These are phyloP conservation scores for Ochromonas danica DNA, from an alignment of 108 stramenopile genomes.

Conservation along the genomic window DNA sequence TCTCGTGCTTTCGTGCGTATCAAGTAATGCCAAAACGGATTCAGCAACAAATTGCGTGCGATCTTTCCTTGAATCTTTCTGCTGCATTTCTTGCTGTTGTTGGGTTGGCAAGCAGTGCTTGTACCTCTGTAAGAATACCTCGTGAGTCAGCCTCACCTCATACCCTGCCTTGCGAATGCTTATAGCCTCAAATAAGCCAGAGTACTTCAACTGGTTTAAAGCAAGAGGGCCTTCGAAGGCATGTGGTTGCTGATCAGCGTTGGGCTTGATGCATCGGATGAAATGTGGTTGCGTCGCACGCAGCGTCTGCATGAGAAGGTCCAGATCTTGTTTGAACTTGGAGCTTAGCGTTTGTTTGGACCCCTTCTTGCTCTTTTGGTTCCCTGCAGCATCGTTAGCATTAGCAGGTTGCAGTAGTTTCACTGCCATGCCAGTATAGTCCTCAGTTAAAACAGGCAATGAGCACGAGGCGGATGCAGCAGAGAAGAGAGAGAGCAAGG, in stretches of 20 bases:
- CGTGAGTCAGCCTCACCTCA: slow-evolving; percentile 48
- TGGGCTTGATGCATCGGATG: slow-evolving; percentile 40
- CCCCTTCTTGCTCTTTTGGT: slow-evolving; percentile 13
- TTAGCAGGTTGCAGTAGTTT: slow-evolving; percentile 33
- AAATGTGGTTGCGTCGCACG: slow-evolving; percentile 53
- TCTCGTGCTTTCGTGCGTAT: too few relatives aligned
- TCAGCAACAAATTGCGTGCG: background rate
- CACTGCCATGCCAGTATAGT: slow-evolving; percentile 24
- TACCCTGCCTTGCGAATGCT: slow-evolving; percentile 52
- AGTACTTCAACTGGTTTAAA: slow-evolving; percentile 54
- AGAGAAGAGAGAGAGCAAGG: slow-evolving; percentile 67
- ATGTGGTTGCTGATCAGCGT: slow-evolving; percentile 52
- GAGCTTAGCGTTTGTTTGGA: slow-evolving; percentile 43
- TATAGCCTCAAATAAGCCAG: slow-evolving; percentile 59
- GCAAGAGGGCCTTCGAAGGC: slow-evolving; percentile 68
- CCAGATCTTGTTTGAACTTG: slow-evolving; percentile 56
- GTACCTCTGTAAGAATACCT: slow-evolving; percentile 45
- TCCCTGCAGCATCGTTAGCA: slow-evolving; percentile 20
- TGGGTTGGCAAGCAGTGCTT: background rate
- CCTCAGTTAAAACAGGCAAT: too few relatives aligned
- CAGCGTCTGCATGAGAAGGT: slow-evolving; percentile 46
- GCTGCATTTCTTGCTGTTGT: background rate
- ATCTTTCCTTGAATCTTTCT: background rate
- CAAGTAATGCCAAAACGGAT: too few relatives aligned
- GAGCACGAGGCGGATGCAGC: too few relatives aligned